Percentiles rank a stretch among this genome's conserved stretches.
Conservation (phyloP, 2,329 filamentous ascomycete species). For the Fusarium nurragi region DNA sequence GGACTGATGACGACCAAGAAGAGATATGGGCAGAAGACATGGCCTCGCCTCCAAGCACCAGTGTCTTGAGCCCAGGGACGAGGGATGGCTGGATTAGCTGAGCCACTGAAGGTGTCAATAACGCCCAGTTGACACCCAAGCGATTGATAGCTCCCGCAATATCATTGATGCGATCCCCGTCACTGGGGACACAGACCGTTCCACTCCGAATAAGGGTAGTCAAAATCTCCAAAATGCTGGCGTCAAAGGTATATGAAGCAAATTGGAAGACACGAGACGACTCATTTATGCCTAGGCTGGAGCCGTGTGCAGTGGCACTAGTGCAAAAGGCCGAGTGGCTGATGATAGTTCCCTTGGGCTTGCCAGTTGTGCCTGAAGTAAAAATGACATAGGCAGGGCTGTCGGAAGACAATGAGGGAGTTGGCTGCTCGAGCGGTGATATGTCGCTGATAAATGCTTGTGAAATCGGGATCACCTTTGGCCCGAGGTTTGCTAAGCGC, state of each 20-base stretch:
- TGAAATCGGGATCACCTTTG: not conserved
- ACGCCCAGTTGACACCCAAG: conserved; percentile 31
- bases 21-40: conserved; percentile 33
- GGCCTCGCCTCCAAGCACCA: conserved; percentile 39
- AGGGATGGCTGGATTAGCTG: conserved; percentile 22
- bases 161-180: conserved; percentile 51
- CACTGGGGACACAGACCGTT: conserved; percentile 49
- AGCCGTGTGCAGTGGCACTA: conserved; percentile 9
- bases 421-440: not conserved
- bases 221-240: conserved; percentile 39
- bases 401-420: not conserved
- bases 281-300: conserved; percentile 11
- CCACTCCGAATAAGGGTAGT: conserved; percentile 39
- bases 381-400: conserved; percentile 21
- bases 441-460: not conserved
- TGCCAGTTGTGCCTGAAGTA: conserved; percentile 24
- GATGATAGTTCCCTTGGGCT: conserved; percentile 21
- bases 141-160: conserved; percentile 34
- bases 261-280: conserved; percentile 23
- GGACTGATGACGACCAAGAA: conserved; percentile 23
- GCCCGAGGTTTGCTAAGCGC: conserved; percentile 15
- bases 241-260: conserved; percentile 44
- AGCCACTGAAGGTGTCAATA: conserved; percentile 35
- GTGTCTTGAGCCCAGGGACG: conserved; percentile 15
- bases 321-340: conserved; percentile 23